Conservation (phyloP, 148 eudicot genomes). For the Nepenthes gracilis region DNA sequence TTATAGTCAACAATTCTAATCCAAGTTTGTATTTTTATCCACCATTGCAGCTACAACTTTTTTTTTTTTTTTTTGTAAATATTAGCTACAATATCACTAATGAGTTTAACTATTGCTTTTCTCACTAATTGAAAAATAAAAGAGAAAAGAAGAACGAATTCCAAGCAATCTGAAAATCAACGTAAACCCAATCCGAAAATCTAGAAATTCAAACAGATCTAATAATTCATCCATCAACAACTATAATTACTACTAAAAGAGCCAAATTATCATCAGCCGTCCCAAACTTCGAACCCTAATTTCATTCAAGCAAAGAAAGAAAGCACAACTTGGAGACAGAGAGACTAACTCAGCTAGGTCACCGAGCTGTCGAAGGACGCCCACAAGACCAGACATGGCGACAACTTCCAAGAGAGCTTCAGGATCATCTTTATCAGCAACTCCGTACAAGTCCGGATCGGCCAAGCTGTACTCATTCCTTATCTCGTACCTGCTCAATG, state of each 20-base stretch:
- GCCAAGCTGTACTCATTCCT: conserved; percentile 85
- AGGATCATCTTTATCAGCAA: conserved; percentile 89
- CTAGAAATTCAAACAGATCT: conserved; percentile 20
- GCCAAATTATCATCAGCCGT: neutral
- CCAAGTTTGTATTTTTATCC: too few relatives aligned
- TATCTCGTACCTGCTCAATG: conserved; percentile 55
- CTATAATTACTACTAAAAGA: too few relatives aligned
- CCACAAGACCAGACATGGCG: conserved; percentile 97
- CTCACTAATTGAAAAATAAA: too few relatives aligned
- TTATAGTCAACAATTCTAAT: too few relatives aligned
- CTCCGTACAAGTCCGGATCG: conserved; percentile 80
- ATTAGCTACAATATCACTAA: too few relatives aligned
- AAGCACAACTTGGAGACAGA: neutral
- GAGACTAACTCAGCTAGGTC: conserved; percentile 80
- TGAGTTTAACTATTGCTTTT: too few relatives aligned
- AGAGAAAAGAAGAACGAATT: too few relatives aligned
- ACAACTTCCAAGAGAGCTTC: conserved; percentile 94
- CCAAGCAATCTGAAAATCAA: neutral
- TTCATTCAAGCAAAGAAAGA: too few relatives aligned
- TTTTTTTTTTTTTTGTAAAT: too few relatives aligned
- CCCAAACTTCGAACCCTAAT: neutral
- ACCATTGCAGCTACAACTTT: too few relatives aligned
- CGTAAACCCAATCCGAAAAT: conserved; percentile 2
- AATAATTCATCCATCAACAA: neutral
- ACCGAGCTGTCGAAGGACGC: conserved; percentile 93